A percentile compares a stretch with the other conserved stretches of the same genome.
Evolutionary conservation across 2,329 filamentous ascomycete genomes (phyloP).

Genomic region (Trichophyton verrucosum): DNA sequence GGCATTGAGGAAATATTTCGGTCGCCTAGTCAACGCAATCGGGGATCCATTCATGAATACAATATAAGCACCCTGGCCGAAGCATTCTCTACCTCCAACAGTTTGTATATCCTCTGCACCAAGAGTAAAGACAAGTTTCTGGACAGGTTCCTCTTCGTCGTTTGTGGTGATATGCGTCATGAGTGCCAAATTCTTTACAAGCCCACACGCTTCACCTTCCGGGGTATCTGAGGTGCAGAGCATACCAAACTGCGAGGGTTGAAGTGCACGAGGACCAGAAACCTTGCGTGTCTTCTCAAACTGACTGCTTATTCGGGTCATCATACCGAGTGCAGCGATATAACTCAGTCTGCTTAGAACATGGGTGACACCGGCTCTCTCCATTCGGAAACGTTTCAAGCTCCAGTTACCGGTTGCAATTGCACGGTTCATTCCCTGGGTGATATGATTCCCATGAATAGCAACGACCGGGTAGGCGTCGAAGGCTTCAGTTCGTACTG

Average conservation of each 20-base stretch:
- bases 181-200: slow-evolving; percentile 93
- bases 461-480: slow-evolving; percentile 77
- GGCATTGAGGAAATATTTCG: slow-evolving; percentile 70
- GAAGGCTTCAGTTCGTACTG: slow-evolving; percentile 74
- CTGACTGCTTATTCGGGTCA: slow-evolving; percentile 96
- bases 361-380: slow-evolving; percentile 89
- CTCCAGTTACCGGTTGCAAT: slow-evolving; percentile 98
- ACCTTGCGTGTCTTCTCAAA: slow-evolving; percentile 99
- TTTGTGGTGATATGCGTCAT: slow-evolving; percentile 99
- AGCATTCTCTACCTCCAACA: slow-evolving; percentile 75
- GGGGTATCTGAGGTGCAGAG: slow-evolving; percentile 93
- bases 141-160: slow-evolving; percentile 82
- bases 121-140: slow-evolving; percentile 71
- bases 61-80: slow-evolving; percentile 69
- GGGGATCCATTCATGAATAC: slow-evolving; percentile 95
- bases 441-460: slow-evolving; percentile 76
- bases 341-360: slow-evolving; percentile 92
- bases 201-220: slow-evolving; percentile 93
- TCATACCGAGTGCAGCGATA: slow-evolving; percentile 95
- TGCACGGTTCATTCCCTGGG: slow-evolving; percentile 82
- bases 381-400: slow-evolving; percentile 97
- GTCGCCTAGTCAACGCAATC: slow-evolving; percentile 71
- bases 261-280: slow-evolving; percentile 83
- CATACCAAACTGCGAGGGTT: slow-evolving; percentile 98
- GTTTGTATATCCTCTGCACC: slow-evolving; percentile 73